These are phyloP conservation scores for Mentha longifolia DNA, from an alignment of 257 asterid genomes.

Conservation along the genomic window DNA sequence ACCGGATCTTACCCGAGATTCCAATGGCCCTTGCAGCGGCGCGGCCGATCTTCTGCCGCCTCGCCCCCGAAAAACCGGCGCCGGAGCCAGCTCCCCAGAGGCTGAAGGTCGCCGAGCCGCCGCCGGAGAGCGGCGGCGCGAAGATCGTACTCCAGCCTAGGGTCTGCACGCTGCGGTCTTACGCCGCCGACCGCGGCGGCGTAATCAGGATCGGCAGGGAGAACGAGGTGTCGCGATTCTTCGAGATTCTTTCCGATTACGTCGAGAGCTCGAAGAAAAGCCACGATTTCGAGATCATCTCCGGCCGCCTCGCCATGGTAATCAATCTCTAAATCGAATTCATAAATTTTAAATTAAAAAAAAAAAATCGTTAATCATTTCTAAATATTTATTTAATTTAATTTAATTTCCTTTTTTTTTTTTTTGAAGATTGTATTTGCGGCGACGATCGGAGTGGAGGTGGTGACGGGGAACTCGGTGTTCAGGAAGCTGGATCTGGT, in stretches of 20 bases:
- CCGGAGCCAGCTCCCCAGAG: slow-evolving; percentile 39
- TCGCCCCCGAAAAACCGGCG: slow-evolving; percentile 42
- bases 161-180: slow-evolving; percentile 71
- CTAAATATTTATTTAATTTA: background rate
- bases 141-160: slow-evolving; percentile 89
- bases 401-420: background rate
- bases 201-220: slow-evolving; percentile 32
- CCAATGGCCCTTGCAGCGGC: slow-evolving; percentile 54
- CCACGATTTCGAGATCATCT: slow-evolving; percentile 82
- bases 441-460: slow-evolving; percentile 69
- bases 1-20: slow-evolving; percentile 30
- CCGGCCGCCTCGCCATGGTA: slow-evolving; percentile 99
- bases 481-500: slow-evolving; percentile 70
- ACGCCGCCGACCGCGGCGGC: slow-evolving; percentile 48
- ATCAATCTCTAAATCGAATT: background rate
- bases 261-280: slow-evolving; percentile 76
- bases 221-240: slow-evolving; percentile 64
- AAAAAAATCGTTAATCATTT: too few species aligned
- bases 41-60: slow-evolving; percentile 51
- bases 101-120: slow-evolving; percentile 40
- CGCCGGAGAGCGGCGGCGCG: slow-evolving; percentile 35
- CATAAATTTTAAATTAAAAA: too few species aligned
- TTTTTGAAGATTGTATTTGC: slow-evolving; percentile 70
- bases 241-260: slow-evolving; percentile 65
- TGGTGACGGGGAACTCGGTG: slow-evolving; percentile 76